Base-by-base conservation (phyloP, 371 early-diverging fungal genomes). In the Hamiltosporidium tvaerminnensis region DNA sequence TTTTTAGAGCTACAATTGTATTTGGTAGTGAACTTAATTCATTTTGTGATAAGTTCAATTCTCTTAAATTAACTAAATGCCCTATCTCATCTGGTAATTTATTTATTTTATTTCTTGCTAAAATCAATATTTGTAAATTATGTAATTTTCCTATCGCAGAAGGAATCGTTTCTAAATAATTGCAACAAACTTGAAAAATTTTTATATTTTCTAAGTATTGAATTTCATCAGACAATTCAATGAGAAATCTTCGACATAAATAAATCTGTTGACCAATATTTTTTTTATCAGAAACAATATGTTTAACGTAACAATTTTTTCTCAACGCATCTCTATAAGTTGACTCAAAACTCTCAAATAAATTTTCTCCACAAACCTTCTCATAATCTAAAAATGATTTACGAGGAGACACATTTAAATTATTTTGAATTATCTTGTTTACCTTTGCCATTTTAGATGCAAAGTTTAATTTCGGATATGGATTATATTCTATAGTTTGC, bases 111-210 rank as follows among this genome's bases (percentile, higher is more conserved):
- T 78, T 78, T 47, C 71, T 61, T 30, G 72, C 66, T n/a, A 78
- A 49, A 62, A 67, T 70, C 16, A 78, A 66, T 2, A 74, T 57
- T 47, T 57, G 70, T 10, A 78, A 61, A 32, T 70, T 62, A 36
- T 48, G 38, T 4, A 78, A 63, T 30, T 59, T 9, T 0, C 65
- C 66, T 47, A 78, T 78, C 53, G 60, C 63, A 33, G 10, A 39
- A 31, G 78, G 78, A 23, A 78, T 61, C 37, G 54, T 62, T n/a
- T 16, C 47, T 16, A 78, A 10, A 38, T 70, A 70, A 56, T 78
- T 78, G 64, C 78, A 78, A 57, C 78, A 78, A 47, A 64, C 52
- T 54, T 78, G 78, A 0, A 75, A 48, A 16, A 72, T 37, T 10
- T 60, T 36, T 12, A 75, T 12, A 9, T 61, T 47, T 16, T 53